Evolutionary conservation across 2,329 filamentous ascomycete genomes (phyloP).

Genomic region (Aaosphaeria arxii): DNA sequence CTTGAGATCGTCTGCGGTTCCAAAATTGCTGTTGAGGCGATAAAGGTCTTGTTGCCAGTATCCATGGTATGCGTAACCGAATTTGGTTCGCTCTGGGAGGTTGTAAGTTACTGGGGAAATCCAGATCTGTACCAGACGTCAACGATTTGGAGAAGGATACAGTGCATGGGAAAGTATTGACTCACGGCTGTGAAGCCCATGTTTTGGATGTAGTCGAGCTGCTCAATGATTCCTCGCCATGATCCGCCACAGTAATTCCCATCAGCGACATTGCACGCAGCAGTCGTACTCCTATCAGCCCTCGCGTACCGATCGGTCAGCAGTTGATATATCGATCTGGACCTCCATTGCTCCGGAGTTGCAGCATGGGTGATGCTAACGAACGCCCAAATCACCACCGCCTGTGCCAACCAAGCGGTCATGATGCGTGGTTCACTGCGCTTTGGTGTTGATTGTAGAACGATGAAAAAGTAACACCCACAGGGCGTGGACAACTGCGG

Average conservation of each 20-base stretch:
- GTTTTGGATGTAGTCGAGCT: conserved; percentile 61
- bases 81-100: conserved; percentile 38
- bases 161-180: not conserved
- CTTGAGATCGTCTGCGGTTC: conserved; percentile 58
- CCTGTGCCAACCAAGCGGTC: not conserved
- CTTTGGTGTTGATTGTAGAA: not conserved
- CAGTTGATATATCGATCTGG: conserved; percentile 42
- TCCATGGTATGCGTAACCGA: conserved; percentile 48
- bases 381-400: conserved; percentile 5
- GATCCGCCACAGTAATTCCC: conserved; percentile 59
- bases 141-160: not conserved
- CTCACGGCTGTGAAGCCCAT: conserved; percentile 59
- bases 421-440: not conserved
- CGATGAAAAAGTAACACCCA: not conserved
- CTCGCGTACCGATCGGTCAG: conserved; percentile 41
- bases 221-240: conserved; percentile 56
- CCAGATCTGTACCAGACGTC: conserved; percentile 36
- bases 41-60: conserved; percentile 55
- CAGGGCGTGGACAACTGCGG: not conserved
- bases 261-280: conserved; percentile 32
- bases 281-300: conserved; percentile 38
- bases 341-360: conserved; percentile 36
- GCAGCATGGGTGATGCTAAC: conserved; percentile 16
- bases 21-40: conserved; percentile 57
- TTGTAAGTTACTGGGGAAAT: conserved; percentile 48